Evolutionary conservation across 108 stramenopile species (phyloP).

Genomic region (Halocafeteria seosinensis): DNA sequence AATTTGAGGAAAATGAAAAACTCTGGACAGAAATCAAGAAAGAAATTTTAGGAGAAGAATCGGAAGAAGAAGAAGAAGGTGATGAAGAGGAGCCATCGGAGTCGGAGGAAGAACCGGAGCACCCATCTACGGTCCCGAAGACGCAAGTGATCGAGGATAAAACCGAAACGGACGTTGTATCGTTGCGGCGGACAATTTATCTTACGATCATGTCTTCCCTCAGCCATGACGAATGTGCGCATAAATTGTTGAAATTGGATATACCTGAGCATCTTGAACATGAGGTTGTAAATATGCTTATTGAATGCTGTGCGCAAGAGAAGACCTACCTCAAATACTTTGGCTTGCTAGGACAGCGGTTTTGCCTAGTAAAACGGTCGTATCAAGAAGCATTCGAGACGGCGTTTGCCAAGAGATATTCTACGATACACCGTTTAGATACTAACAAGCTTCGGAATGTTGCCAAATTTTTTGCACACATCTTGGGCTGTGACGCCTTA

Average conservation of each 20-base stretch:
- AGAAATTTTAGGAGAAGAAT: constrained; percentile 69
- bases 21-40: constrained; percentile 62
- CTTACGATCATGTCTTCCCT: constrained; percentile 95
- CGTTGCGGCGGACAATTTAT: constrained; percentile 87
- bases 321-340: constrained; percentile 81
- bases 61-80: constrained; percentile 15
- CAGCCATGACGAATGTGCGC: constrained; percentile 89
- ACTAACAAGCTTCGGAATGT: constrained; percentile 96
- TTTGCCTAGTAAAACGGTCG: constrained; percentile 65
- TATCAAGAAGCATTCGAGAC: constrained; percentile 71
- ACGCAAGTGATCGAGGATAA: constrained; percentile 1
- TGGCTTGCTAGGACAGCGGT: constrained; percentile 73
- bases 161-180: constrained; percentile 64
- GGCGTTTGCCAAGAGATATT: constrained; percentile 64
- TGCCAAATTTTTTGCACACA: constrained; percentile 92
- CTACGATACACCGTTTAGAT: constrained; percentile 83
- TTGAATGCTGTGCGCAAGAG: constrained; percentile 94
- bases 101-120: background rate
- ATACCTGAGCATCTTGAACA: constrained; percentile 58
- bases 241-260: constrained; percentile 83
- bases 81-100: constrained; percentile 20
- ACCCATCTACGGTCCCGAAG: background rate
- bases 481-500: constrained; percentile 80
- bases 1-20: constrained; percentile 62
- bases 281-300: constrained; percentile 57